phyloP scores from a whole-genome alignment of 257 asterid species.

The Capsicum rhomboideum region DNA sequence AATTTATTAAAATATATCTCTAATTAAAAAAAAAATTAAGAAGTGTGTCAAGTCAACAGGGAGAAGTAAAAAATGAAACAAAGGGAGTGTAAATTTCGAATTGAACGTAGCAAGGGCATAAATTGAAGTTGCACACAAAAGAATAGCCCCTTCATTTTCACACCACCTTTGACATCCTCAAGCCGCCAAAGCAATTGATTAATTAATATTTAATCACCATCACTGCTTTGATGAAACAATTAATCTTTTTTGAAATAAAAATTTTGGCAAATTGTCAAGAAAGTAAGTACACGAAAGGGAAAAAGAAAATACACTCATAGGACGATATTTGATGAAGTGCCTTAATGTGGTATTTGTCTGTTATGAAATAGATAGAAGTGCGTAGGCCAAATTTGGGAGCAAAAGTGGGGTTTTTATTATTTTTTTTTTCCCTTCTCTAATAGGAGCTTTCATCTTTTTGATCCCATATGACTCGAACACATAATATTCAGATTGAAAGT shows the following conservation, averaged over 20 bases:
- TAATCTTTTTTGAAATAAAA: background rate
- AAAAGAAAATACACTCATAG: background rate
- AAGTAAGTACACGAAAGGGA: background rate
- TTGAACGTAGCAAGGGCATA: no score
- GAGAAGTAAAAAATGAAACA: no score
- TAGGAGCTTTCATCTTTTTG: no score
- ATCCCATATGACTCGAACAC: no score
- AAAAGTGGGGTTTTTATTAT: no score
- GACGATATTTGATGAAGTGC: background rate
- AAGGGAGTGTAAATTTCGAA: no score
- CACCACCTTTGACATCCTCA: background rate
- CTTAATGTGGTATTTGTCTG: background rate
- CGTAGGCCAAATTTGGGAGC: background rate
- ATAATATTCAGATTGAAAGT: no score
- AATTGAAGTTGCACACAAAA: no score
- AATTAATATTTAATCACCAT: background rate
- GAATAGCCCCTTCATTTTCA: background rate
- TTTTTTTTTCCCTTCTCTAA: no score
- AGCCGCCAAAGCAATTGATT: background rate
- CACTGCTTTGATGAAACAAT: background rate
- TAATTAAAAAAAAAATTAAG: no score
- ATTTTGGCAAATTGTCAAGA: background rate
- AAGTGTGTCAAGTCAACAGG: no score
- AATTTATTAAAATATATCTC: no score
- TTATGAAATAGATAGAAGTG: background rate